A percentile compares a stretch with the other conserved stretches of the same genome.
phyloP scores from a whole-genome alignment of 2,329 filamentous ascomycete genomes.

The Fusarium armeniacum region DNA sequence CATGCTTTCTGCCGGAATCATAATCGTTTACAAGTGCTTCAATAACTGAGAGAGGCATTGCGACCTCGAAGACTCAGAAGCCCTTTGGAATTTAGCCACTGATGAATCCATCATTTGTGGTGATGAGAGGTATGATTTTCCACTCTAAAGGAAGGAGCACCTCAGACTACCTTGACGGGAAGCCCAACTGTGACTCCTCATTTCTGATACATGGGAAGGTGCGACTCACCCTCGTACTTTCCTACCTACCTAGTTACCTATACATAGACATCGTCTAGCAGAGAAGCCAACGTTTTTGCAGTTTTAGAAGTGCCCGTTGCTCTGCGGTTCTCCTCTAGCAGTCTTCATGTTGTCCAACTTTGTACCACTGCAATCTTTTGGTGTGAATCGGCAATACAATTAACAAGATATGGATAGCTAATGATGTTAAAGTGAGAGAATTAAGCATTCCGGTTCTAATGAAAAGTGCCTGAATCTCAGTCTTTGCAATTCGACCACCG shows the following conservation, averaged over 20 bases:
- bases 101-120: background rate
- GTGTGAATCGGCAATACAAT: too few relatives aligned
- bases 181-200: background rate
- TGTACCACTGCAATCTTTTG: background rate
- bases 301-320: background rate
- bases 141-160: background rate
- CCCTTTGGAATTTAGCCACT: too few relatives aligned
- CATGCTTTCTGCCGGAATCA: background rate
- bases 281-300: background rate
- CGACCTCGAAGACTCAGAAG: too few relatives aligned
- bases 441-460: background rate
- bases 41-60: too few relatives aligned
- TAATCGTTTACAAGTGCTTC: background rate
- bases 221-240: background rate
- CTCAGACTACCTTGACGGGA: background rate
- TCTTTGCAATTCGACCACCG: background rate
- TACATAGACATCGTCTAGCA: background rate
- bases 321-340: background rate
- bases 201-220: background rate
- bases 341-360: background rate
- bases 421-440: background rate
- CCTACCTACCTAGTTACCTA: too few relatives aligned
- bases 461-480: background rate
- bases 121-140: background rate
- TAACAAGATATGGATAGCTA: background rate